Evolutionary conservation across 2,329 filamentous ascomycete genomes (phyloP).

Genomic region (Talaromyces atroroseus): DNA sequence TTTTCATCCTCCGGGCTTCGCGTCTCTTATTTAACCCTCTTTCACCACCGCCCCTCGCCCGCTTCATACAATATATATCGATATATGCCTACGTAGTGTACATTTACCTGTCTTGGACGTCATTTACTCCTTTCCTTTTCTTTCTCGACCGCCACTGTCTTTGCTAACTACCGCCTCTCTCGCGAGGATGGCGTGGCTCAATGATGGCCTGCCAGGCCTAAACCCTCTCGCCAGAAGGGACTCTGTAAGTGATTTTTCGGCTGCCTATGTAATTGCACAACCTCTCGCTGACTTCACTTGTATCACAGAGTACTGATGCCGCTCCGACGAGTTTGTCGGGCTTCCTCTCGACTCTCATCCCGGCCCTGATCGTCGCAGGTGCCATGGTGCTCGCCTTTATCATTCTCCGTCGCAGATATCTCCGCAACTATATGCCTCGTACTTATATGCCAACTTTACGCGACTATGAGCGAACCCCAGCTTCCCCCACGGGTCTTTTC

Average conservation of each 20-base stretch:
- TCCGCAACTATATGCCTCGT: constrained; percentile 50
- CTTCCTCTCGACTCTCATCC: constrained; percentile 46
- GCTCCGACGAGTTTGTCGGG: constrained; percentile 38
- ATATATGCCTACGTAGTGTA: neutral
- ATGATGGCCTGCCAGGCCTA: constrained; percentile 6
- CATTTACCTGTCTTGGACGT: neutral
- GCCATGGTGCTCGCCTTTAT: constrained; percentile 47
- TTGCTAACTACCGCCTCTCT: neutral
- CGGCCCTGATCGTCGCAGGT: constrained; percentile 40
- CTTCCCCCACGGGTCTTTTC: constrained; percentile 56
- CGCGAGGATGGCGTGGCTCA: constrained; percentile 10
- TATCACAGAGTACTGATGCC: neutral
- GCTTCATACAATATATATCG: neutral
- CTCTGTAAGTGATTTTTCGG: neutral
- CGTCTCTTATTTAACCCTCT: neutral
- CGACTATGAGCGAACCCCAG: constrained; percentile 52
- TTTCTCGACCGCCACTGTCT: neutral
- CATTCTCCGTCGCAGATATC: constrained; percentile 45
- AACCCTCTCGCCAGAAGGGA: constrained; percentile 2
- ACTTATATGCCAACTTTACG: constrained; percentile 51
- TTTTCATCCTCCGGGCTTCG: neutral
- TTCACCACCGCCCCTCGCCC: neutral
- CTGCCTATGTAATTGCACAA: neutral
- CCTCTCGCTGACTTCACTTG: neutral
- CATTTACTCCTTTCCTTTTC: neutral